Conservation (phyloP, 495 filamentous ascomycete species). For the Penicillium salamii region DNA sequence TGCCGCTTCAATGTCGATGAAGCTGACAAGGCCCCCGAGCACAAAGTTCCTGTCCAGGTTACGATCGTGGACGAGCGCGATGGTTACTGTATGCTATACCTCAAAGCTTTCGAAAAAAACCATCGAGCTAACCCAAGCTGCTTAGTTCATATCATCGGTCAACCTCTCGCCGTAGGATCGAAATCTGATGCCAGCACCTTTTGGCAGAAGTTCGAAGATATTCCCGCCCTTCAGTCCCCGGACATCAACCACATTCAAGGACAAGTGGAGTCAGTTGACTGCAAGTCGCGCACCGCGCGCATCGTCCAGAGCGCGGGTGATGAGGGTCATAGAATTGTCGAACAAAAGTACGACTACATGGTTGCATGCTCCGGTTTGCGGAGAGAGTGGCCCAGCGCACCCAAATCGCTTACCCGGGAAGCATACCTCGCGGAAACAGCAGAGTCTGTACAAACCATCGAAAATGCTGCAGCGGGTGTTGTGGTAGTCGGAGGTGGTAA, state of each 20-base stretch:
- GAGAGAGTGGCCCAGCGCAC: conserved; percentile 56
- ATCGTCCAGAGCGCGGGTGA: background rate
- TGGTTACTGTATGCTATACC: conserved; percentile 50
- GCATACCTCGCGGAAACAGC: conserved; percentile 50
- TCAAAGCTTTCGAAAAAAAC: too few species aligned
- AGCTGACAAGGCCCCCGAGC: conserved; percentile 8
- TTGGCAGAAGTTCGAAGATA: conserved; percentile 5
- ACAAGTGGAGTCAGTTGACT: conserved; percentile 1
- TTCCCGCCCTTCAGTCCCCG: background rate
- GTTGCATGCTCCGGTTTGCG: conserved; percentile 54
- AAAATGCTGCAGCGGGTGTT: conserved; percentile 31
- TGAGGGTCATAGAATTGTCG: conserved; percentile 19
- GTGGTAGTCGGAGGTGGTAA: conserved; percentile 38
- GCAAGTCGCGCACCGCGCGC: background rate
- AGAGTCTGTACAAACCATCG: conserved; percentile 1
- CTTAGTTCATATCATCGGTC: conserved; percentile 50
- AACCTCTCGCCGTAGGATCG: background rate
- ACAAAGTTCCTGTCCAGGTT: conserved; percentile 43
- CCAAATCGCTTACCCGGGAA: conserved; percentile 43
- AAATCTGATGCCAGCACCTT: conserved; percentile 16
- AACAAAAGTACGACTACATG: conserved; percentile 54
- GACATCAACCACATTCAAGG: conserved; percentile 1
- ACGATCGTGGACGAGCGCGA: conserved; percentile 62
- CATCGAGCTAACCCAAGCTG: too few species aligned
- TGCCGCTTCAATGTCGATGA: conserved; percentile 8